phyloP scores from a whole-genome alignment of 2,329 filamentous ascomycete species.

The Pyrenophora graminea region DNA sequence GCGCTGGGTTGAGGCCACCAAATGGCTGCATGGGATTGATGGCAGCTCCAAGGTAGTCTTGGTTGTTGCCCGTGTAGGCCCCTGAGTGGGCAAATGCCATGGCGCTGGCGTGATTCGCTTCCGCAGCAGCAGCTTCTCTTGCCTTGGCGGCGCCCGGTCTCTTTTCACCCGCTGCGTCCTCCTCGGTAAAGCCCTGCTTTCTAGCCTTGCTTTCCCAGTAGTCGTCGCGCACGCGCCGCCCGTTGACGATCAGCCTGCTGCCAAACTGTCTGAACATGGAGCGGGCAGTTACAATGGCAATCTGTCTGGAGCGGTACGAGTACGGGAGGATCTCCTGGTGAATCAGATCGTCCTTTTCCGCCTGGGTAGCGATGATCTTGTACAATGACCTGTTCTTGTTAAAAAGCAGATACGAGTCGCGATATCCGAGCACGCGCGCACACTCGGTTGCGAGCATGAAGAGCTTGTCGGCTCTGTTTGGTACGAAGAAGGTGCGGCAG shows the following conservation, averaged over 20 bases:
- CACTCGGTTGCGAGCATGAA: conserved; percentile 99
- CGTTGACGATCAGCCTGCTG: conserved; percentile 87
- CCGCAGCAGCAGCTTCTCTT: conserved; percentile 76
- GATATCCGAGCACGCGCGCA: conserved; percentile 87
- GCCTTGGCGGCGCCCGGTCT: conserved; percentile 88
- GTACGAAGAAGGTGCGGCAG: conserved; percentile 91
- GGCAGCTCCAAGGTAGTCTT: conserved; percentile 38
- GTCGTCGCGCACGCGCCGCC: conserved; percentile 89
- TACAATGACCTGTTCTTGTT: conserved; percentile 97
- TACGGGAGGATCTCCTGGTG: conserved; percentile 94
- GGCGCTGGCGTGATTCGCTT: conserved; percentile 61
- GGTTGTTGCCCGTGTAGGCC: conserved; percentile 38
- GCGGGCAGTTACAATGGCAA: conserved; percentile 93
- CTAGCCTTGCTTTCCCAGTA: conserved; percentile 98
- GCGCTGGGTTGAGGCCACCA: conserved; percentile 66
- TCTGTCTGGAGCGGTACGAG: conserved; percentile 96
- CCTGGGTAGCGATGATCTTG: conserved; percentile 96
- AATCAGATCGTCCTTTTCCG: conserved; percentile 96
- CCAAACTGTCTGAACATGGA: conserved; percentile 99
- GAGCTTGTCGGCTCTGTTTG: conserved; percentile 86
- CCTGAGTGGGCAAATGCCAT: conserved; percentile 39
- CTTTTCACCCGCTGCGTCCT: conserved; percentile 94
- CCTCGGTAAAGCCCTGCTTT: conserved; percentile 97
- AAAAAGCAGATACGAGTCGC: conserved; percentile 97
- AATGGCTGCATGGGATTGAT: conserved; percentile 49